Evolutionary conservation across 2,329 filamentous ascomycete genomes (phyloP).

Genomic region (Blumeria hordei): DNA sequence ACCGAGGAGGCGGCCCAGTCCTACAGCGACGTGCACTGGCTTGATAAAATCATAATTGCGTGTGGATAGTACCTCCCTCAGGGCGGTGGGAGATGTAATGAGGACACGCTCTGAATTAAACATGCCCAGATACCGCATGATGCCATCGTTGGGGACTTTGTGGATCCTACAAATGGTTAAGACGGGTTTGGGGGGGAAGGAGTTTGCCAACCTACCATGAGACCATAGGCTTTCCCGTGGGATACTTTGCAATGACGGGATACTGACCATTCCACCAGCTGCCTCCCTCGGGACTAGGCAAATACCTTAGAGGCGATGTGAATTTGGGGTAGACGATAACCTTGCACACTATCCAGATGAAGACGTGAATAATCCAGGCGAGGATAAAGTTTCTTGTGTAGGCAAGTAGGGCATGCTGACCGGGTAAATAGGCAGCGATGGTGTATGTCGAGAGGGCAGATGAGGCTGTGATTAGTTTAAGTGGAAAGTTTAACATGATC

Average conservation of each 20-base stretch:
- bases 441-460: slow-evolving; percentile 8
- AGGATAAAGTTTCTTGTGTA: slow-evolving; percentile 18
- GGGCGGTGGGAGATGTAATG: slow-evolving; percentile 33
- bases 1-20: slow-evolving; percentile 40
- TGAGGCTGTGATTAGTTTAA: slow-evolving; percentile 8
- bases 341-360: slow-evolving; percentile 17
- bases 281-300: slow-evolving; percentile 25
- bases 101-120: slow-evolving; percentile 40
- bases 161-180: slow-evolving; percentile 21
- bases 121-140: slow-evolving; percentile 40
- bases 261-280: slow-evolving; percentile 23
- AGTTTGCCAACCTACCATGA: slow-evolving; percentile 14
- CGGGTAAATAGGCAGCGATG: slow-evolving; percentile 7
- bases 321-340: slow-evolving; percentile 31
- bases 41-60: slow-evolving; percentile 49
- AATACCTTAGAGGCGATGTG: slow-evolving; percentile 30
- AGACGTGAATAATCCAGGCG: slow-evolving; percentile 18
- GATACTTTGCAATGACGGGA: slow-evolving; percentile 15
- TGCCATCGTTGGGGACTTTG: slow-evolving; percentile 37
- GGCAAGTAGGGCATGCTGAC: slow-evolving; percentile 9
- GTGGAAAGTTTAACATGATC: slow-evolving; percentile 9
- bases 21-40: slow-evolving; percentile 26
- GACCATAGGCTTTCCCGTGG: slow-evolving; percentile 17
- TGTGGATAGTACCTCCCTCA: slow-evolving; percentile 45
- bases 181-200: neutral